Evolutionary conservation across 345 rosid genomes (phyloP).

Genomic region (Odontarrhena argentea): DNA sequence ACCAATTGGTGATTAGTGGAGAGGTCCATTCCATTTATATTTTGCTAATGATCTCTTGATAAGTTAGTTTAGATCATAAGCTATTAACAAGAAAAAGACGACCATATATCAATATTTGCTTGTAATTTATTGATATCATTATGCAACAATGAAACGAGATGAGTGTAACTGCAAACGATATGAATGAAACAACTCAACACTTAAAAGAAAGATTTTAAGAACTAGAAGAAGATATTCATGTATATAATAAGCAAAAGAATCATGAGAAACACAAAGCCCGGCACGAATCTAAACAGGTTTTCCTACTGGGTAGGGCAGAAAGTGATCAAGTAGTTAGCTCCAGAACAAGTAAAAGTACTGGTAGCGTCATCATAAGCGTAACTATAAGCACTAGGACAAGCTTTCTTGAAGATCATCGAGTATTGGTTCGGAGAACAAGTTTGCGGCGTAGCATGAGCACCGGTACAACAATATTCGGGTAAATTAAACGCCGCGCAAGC

Average conservation of each 20-base stretch:
- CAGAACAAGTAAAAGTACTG: slow-evolving; percentile 78
- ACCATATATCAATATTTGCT: too few species aligned
- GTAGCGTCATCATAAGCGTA: slow-evolving; percentile 91
- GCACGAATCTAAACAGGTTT: slow-evolving; percentile 10
- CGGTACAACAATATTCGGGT: slow-evolving; percentile 87
- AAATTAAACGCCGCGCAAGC: slow-evolving; percentile 74
- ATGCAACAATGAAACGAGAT: too few species aligned
- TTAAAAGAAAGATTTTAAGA: too few species aligned
- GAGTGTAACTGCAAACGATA: too few species aligned
- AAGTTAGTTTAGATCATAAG: too few species aligned
- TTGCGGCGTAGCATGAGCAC: slow-evolving; percentile 64
- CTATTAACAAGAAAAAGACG: too few species aligned
- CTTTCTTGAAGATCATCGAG: slow-evolving; percentile 74
- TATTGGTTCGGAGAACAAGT: slow-evolving; percentile 78
- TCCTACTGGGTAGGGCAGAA: slow-evolving; percentile 54
- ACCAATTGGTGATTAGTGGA: too few species aligned
- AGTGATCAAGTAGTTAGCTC: slow-evolving; percentile 75
- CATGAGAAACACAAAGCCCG: slow-evolving; percentile 11
- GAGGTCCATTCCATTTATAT: too few species aligned
- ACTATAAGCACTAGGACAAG: slow-evolving; percentile 89
- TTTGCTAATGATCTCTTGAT: too few species aligned
- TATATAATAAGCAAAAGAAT: slow-evolving; percentile 28
- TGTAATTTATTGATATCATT: too few species aligned
- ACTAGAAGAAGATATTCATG: not conserved
- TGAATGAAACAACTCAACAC: too few species aligned